Percentiles rank a stretch among this genome's conserved stretches.
phyloP scores from a whole-genome alignment of 2,329 filamentous ascomycete genomes.

The Botrytis galanthina region DNA sequence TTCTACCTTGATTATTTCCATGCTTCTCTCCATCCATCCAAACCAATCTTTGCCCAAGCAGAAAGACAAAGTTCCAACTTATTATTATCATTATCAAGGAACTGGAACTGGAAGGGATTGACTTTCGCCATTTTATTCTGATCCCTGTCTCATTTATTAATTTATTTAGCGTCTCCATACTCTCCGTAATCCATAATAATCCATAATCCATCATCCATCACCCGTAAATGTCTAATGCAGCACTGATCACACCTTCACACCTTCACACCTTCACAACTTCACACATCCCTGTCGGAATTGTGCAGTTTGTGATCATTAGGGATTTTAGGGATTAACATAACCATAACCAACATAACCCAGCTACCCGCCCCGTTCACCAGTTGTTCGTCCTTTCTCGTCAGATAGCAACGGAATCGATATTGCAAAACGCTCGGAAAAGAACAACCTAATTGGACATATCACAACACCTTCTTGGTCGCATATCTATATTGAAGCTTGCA shows the following conservation, averaged over 20 bases:
- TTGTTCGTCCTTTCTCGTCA: conserved; percentile 19
- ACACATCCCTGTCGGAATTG: neutral
- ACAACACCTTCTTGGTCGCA: neutral
- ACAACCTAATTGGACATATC: neutral
- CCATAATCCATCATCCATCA: neutral
- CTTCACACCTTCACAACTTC: neutral
- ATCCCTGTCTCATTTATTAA: neutral
- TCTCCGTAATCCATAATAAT: neutral
- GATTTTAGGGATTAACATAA: too few relatives aligned
- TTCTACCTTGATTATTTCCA: neutral
- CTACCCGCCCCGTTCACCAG: conserved; percentile 15
- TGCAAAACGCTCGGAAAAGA: neutral
- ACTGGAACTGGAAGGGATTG: neutral
- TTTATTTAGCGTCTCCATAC: conserved; percentile 1
- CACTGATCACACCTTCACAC: conserved; percentile 12
- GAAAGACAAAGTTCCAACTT: neutral
- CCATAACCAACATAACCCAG: conserved; percentile 6
- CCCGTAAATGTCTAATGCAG: conserved; percentile 1
- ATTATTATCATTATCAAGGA: too few relatives aligned
- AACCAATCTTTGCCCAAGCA: neutral
- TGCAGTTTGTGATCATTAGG: neutral
- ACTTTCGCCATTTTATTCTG: neutral
- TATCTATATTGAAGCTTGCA: neutral
- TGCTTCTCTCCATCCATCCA: neutral
- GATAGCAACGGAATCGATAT: conserved; percentile 6